Evolutionary conservation across 345 rosid genomes (phyloP).

Genomic region (Sapria himalayana): DNA sequence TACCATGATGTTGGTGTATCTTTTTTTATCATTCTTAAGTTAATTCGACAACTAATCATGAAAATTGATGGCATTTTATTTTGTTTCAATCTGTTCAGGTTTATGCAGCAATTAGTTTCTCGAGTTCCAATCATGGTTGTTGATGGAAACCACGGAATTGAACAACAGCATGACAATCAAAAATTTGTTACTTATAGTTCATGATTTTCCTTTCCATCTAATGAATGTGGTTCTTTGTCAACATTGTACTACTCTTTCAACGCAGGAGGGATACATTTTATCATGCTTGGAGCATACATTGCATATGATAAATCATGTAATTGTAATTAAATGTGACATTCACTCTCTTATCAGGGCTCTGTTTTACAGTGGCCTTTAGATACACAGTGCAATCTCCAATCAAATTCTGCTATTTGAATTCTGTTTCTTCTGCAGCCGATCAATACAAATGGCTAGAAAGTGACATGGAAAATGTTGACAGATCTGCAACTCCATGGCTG

Average conservation of each 20-base stretch:
- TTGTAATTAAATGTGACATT: too few species aligned
- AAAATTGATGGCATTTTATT: not conserved
- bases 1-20: too few species aligned
- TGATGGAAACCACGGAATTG: slow-evolving; percentile 83
- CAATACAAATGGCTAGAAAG: slow-evolving; percentile 56
- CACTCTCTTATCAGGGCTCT: too few species aligned
- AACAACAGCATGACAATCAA: slow-evolving; percentile 41
- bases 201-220: slow-evolving; percentile 54
- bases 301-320: slow-evolving; percentile 51
- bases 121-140: slow-evolving; percentile 75
- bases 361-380: too few species aligned
- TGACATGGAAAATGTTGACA: slow-evolving; percentile 37
- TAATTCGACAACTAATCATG: too few species aligned
- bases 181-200: slow-evolving; percentile 56
- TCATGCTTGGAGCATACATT: slow-evolving; percentile 74
- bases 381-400: not conserved
- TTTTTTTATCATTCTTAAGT: too few species aligned
- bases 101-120: slow-evolving; percentile 66
- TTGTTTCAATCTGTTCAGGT: slow-evolving; percentile 20
- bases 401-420: not conserved
- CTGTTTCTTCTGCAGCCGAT: slow-evolving; percentile 21
- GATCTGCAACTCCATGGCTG: slow-evolving; percentile 52
- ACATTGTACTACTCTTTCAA: slow-evolving; percentile 72
- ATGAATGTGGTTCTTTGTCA: slow-evolving; percentile 48
- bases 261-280: slow-evolving; percentile 64